A percentile compares a stretch with the other conserved stretches of the same genome.
These are phyloP conservation scores for Cordyceps tenuipes DNA, from an alignment of 2,329 filamentous ascomycete genomes.

Conservation along the genomic window DNA sequence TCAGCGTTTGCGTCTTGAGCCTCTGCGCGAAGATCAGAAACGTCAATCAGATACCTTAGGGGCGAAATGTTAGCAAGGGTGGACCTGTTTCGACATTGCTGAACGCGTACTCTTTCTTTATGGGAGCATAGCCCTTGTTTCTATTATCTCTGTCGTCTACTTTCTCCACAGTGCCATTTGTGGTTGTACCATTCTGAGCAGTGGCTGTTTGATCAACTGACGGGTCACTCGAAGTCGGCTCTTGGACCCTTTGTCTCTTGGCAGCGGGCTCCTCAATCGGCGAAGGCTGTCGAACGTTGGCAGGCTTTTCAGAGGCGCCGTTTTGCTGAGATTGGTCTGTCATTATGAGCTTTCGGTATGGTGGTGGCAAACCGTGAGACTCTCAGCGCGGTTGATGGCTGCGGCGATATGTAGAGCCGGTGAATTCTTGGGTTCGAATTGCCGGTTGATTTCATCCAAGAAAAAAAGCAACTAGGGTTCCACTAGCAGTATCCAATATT, in stretches of 20 bases:
- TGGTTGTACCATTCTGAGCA: conserved; percentile 5
- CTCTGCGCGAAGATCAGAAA: conserved; percentile 19
- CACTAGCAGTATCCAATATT: neutral
- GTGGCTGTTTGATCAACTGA: neutral
- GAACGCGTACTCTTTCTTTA: conserved; percentile 58
- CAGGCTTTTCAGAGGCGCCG: neutral
- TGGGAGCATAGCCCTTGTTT: conserved; percentile 53
- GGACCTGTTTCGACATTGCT: neutral
- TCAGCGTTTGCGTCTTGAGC: conserved; percentile 16
- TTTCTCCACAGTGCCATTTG: conserved; percentile 17
- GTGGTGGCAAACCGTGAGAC: neutral
- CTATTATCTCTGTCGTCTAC: conserved; percentile 13
- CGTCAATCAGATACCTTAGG: conserved; percentile 35
- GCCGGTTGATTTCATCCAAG: neutral
- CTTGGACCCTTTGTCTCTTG: conserved; percentile 52
- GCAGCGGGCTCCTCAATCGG: conserved; percentile 34
- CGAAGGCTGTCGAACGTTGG: neutral
- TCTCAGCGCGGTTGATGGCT: neutral
- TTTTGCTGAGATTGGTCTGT: conserved; percentile 15
- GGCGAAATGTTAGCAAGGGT: neutral
- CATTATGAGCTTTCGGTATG: conserved; percentile 17
- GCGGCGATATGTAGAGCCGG: neutral
- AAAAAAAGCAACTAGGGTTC: neutral
- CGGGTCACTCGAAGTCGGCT: conserved; percentile 16
- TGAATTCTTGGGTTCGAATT: neutral